phyloP scores from a whole-genome alignment of 495 filamentous ascomycete genomes.

The Lophium mytilinum region DNA sequence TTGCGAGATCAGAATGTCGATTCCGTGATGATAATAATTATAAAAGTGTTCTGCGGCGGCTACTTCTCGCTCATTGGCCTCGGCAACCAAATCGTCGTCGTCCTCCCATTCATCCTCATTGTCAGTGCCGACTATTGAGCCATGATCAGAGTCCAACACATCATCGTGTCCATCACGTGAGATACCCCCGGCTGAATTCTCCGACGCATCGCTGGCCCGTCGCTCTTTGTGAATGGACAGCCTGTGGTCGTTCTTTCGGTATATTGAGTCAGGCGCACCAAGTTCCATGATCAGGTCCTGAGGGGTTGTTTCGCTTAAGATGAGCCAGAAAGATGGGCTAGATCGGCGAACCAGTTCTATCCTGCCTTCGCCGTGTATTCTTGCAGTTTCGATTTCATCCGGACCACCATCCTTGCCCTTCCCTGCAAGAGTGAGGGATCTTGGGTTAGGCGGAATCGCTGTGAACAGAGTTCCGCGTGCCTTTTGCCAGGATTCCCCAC shows the following conservation, averaged over 20 bases:
- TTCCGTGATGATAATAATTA: slow-evolving; percentile 92
- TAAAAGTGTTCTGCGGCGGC: slow-evolving; percentile 67
- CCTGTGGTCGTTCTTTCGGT: slow-evolving; percentile 83
- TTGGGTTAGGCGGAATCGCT: slow-evolving; percentile 57
- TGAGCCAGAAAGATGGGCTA: slow-evolving; percentile 54
- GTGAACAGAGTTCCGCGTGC: slow-evolving; percentile 68
- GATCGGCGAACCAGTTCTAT: slow-evolving; percentile 65
- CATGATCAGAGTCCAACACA: slow-evolving; percentile 15
- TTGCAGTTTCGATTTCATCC: slow-evolving; percentile 74
- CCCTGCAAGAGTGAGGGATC: slow-evolving; percentile 45
- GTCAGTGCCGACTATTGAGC: slow-evolving; percentile 44
- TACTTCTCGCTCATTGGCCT: slow-evolving; percentile 33
- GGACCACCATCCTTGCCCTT: slow-evolving; percentile 57
- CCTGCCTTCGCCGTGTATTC: slow-evolving; percentile 41
- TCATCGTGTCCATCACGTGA: slow-evolving; percentile 24
- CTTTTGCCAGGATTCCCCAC: slow-evolving; percentile 81
- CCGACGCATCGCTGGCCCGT: slow-evolving; percentile 20
- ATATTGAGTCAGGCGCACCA: slow-evolving; percentile 90
- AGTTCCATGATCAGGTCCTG: slow-evolving; percentile 87
- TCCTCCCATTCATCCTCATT: slow-evolving; percentile 78
- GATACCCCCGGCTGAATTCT: slow-evolving; percentile 7
- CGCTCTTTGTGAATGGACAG: slow-evolving; percentile 74
- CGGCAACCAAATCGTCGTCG: slow-evolving; percentile 55
- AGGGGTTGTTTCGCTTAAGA: slow-evolving; percentile 70
- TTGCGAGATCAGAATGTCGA: slow-evolving; percentile 85